Evolutionary conservation across 768 basidiomycete species (phyloP).

Genomic region (Gloeophyllum trabeum): DNA sequence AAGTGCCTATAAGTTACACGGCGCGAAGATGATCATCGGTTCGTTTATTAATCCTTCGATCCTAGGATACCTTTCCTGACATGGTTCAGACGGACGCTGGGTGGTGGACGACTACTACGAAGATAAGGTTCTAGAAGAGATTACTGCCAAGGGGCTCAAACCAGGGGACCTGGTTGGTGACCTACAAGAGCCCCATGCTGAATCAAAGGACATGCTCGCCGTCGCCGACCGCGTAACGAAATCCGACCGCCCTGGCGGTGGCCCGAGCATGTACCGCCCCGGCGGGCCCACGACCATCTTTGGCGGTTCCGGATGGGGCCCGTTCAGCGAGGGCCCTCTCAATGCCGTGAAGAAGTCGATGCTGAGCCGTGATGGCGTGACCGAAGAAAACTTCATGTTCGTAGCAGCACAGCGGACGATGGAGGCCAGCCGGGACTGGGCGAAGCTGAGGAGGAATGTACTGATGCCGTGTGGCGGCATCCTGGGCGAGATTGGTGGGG

Average conservation of each 20-base stretch:
- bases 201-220: slow-evolving; percentile 28
- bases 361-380: slow-evolving; percentile 69
- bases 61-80: background rate
- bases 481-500: slow-evolving; percentile 16
- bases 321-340: slow-evolving; percentile 80
- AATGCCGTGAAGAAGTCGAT: slow-evolving; percentile 76
- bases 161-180: slow-evolving; percentile 79
- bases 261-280: slow-evolving; percentile 71
- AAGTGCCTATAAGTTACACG: slow-evolving; percentile 91
- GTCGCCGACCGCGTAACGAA: slow-evolving; percentile 16
- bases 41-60: slow-evolving; percentile 1
- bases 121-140: slow-evolving; percentile 65
- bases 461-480: slow-evolving; percentile 41
- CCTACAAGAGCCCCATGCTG: slow-evolving; percentile 55
- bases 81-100: slow-evolving; percentile 70
- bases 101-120: slow-evolving; percentile 96
- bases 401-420: slow-evolving; percentile 57
- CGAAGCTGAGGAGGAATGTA: slow-evolving; percentile 41
- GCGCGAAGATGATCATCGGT: slow-evolving; percentile 85
- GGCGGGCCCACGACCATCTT: slow-evolving; percentile 93
- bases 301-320: slow-evolving; percentile 73
- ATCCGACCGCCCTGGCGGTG: slow-evolving; percentile 28
- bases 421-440: slow-evolving; percentile 57
- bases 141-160: slow-evolving; percentile 71
- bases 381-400: slow-evolving; percentile 89